Conservation (phyloP, 2,329 filamentous ascomycete species). For the Rhynchosporium agropyri region DNA sequence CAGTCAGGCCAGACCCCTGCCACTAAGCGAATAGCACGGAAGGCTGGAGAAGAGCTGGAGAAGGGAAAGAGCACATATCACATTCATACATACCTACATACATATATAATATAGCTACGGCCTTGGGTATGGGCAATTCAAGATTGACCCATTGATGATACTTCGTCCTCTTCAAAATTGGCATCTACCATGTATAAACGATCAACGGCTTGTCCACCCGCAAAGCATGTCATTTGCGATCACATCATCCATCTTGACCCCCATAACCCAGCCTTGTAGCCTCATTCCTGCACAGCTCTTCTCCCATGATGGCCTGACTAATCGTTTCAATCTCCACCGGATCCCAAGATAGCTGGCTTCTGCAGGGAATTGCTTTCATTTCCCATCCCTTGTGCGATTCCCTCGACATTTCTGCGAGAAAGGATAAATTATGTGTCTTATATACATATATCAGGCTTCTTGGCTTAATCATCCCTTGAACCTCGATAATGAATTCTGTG, state of each 20-base stretch:
- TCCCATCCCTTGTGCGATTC: background rate
- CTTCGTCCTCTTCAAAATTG: background rate
- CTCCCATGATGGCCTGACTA: background rate
- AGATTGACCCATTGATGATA: background rate
- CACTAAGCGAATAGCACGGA: constrained; percentile 4
- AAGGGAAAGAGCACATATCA: no score
- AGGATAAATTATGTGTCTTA: background rate
- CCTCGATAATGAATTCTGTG: constrained; percentile 12
- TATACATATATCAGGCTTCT: background rate
- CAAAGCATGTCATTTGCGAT: background rate
- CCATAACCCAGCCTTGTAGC: background rate
- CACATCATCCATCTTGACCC: background rate
- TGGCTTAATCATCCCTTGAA: constrained; percentile 17
- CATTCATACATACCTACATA: no score
- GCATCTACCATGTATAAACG: background rate
- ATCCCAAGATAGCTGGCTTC: background rate
- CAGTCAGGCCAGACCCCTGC: background rate
- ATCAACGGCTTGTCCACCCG: background rate
- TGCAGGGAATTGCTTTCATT: background rate
- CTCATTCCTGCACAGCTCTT: constrained; percentile 2
- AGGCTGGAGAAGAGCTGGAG: background rate
- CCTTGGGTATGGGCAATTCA: background rate
- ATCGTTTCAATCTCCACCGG: no score
- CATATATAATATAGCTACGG: no score
- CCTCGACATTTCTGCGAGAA: background rate